phyloP scores from a whole-genome alignment of 495 filamentous ascomycete species.

The Penicillium ucsense region DNA sequence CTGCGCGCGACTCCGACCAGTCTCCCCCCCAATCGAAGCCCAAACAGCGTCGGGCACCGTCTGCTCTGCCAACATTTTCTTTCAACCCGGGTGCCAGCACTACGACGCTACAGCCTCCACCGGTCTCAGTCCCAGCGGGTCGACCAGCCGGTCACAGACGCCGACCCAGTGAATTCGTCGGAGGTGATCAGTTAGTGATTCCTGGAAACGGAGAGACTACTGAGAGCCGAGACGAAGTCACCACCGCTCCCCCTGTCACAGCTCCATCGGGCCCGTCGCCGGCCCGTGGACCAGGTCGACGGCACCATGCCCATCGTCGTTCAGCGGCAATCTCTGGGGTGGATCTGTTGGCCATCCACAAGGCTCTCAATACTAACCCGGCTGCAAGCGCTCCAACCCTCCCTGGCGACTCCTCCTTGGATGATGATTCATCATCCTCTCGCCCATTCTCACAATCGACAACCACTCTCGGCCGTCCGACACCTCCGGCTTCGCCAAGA shows the following conservation, averaged over 20 bases:
- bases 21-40: constrained; percentile 5
- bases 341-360: constrained; percentile 66
- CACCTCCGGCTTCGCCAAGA: constrained; percentile 27
- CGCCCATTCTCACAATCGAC: constrained; percentile 30
- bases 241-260: constrained; percentile 34
- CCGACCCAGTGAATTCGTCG: constrained; percentile 71
- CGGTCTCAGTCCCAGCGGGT: constrained; percentile 11
- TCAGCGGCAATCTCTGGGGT: constrained; percentile 82
- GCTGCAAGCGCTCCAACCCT: constrained; percentile 58
- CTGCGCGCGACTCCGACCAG: constrained; percentile 32
- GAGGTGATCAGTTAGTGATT: constrained; percentile 54
- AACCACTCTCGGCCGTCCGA: constrained; percentile 21
- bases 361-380: constrained; percentile 36
- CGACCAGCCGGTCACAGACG: constrained; percentile 53
- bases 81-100: constrained; percentile 48
- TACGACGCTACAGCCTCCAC: constrained; percentile 17
- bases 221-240: constrained; percentile 51
- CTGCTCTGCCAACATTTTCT: constrained; percentile 50
- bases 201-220: constrained; percentile 50
- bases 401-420: constrained; percentile 41
- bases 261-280: constrained; percentile 38
- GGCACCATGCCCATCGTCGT: constrained; percentile 74
- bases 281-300: constrained; percentile 39
- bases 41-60: constrained; percentile 16
- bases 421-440: constrained; percentile 18